Evolutionary conservation across 192 early-diverging fungal genomes (phyloP).

Genomic region (Backusella macrospora): DNA sequence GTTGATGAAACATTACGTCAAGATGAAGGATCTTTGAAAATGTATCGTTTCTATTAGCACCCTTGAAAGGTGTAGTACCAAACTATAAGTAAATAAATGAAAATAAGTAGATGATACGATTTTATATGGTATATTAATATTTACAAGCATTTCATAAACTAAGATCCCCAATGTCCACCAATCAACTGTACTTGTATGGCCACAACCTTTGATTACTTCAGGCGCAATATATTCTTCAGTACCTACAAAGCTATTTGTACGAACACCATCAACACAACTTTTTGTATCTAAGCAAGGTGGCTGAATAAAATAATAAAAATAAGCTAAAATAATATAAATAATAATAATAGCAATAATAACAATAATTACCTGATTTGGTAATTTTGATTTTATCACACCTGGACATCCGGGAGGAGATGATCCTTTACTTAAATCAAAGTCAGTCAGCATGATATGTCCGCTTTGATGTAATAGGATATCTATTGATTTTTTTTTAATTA

Average conservation of each 20-base stretch:
- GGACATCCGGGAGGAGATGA: conserved; percentile 80
- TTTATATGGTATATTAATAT: not conserved
- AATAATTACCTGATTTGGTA: conserved; percentile 46
- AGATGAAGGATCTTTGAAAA: conserved; percentile 87
- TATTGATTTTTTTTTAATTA: conserved; percentile 9
- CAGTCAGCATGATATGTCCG: conserved; percentile 98
- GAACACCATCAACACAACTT: conserved; percentile 79
- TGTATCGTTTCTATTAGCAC: conserved; percentile 82
- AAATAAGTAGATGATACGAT: not conserved
- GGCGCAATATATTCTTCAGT: conserved; percentile 99
- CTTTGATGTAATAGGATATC: conserved; percentile 91
- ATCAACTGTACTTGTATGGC: conserved; percentile 94
- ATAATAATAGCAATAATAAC: not conserved
- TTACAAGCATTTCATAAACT: conserved; percentile 95
- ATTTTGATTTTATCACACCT: conserved; percentile 60
- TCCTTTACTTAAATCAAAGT: conserved; percentile 98
- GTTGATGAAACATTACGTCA: conserved; percentile 75
- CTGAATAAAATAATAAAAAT: not conserved
- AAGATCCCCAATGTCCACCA: conserved; percentile 99
- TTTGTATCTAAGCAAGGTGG: conserved; percentile 85
- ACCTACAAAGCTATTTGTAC: conserved; percentile 98
- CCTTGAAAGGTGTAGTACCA: conserved; percentile 97
- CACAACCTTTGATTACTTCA: conserved; percentile 94
- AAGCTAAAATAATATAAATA: not conserved
- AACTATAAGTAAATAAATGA: conserved; percentile 45